phyloP scores from a whole-genome alignment of 768 basidiomycete species.

The Termitomyces sp. region DNA sequence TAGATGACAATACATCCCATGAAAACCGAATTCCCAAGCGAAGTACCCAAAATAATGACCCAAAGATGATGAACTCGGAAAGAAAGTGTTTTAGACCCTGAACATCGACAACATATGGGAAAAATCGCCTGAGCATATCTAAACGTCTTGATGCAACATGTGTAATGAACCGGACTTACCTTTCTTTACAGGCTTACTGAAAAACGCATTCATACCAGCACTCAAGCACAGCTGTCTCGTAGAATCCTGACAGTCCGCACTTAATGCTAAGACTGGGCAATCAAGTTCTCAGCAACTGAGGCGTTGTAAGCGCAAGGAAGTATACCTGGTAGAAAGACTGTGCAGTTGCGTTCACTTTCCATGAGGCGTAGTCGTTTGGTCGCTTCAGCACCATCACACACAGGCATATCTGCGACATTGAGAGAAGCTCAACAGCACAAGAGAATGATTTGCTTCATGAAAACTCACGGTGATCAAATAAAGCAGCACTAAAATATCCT shows the following conservation, averaged over 20 bases:
- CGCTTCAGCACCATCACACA: constrained; percentile 75
- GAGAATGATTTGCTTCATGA: not conserved
- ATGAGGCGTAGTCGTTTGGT: constrained; percentile 57
- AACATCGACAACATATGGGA: constrained; percentile 1
- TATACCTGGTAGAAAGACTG: constrained; percentile 51
- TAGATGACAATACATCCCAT: no score
- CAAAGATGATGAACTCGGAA: not conserved
- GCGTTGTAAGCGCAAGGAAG: not conserved
- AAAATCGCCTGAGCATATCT: not conserved
- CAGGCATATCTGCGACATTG: constrained; percentile 67
- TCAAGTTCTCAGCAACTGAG: not conserved
- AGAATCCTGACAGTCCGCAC: no score
- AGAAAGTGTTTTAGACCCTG: not conserved
- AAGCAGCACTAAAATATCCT: no score
- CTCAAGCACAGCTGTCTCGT: no score
- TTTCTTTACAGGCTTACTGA: constrained; percentile 67
- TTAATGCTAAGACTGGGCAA: constrained; percentile 59
- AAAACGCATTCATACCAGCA: no score
- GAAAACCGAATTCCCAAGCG: no score
- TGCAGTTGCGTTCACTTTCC: no score
- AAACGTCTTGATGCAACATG: not conserved
- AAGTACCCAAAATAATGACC: no score
- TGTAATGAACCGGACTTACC: constrained; percentile 24
- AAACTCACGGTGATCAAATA: constrained; percentile 67
- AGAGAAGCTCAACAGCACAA: not conserved